Evolutionary conservation across 2,329 filamentous ascomycete genomes (phyloP), one percentile per base, ranked within the genome.

Genomic region (Pseudogymnoascus sp.): DNA sequence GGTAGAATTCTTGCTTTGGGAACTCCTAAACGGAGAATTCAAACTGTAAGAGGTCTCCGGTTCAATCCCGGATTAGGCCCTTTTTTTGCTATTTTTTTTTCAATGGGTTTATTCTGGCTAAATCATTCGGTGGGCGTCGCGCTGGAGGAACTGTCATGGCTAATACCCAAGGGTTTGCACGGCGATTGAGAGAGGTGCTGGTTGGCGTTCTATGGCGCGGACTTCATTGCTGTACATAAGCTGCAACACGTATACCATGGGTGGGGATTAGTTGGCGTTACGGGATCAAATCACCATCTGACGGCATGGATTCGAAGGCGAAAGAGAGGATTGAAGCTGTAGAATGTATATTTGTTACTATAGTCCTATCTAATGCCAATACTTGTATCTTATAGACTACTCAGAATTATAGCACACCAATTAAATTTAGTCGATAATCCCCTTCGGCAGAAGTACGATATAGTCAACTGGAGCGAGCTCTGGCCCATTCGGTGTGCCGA

Each of bases 391-490:
- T 57, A 5, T n/a, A 57, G n/a, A 14, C 7, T 5, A 57, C 5
- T 21, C 10, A 57, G 12, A 12, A 34, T 14, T 14, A 6, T 57
- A 11, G 8, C n/a, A 18, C 47, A 16, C 3, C 16, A 34, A 61
- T n/a, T n/a, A 26, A 34, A 61, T 66, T 68, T 75, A 87, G 71
- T 87, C 84, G 12, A 85, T 75, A 23, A 83, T 72, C 0, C 83
- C 85, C 2, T 73, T 69, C 0, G 86, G 86, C 64, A 90, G 70
- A 60, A 90, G 74, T 3, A 81, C 80, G 45, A 90, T 73, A 72
- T 90, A 90, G 74, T 90, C 87, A 66, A 90, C 62, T 4, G 87
- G 85, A 61, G 87, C 87, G 10, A 79, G 79, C 75, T 90, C 87
- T 26, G 77, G 75, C 0, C 86, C 86, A 72, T 87, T 77, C 0